Evolutionary conservation across 306 rosid species (phyloP).

Genomic region (Trifolium pratense): DNA sequence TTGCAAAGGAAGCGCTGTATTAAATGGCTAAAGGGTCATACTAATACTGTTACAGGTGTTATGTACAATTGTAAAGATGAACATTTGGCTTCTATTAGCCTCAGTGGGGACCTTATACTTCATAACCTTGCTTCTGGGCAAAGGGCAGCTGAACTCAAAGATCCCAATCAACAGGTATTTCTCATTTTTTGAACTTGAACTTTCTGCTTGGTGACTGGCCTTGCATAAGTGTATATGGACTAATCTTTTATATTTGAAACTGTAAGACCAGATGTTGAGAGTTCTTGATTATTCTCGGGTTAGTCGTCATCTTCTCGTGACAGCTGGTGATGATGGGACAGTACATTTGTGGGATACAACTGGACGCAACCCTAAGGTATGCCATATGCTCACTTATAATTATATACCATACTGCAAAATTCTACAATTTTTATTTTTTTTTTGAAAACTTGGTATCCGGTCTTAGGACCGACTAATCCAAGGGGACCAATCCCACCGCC

Average conservation of each 20-base stretch:
- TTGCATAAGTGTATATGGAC: slow-evolving; percentile 48
- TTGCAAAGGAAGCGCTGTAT: slow-evolving; percentile 93
- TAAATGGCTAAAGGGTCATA: slow-evolving; percentile 92
- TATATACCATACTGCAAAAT: not conserved
- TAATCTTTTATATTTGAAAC: slow-evolving; percentile 62
- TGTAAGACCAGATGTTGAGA: slow-evolving; percentile 97
- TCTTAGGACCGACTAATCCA: no score
- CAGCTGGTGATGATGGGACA: slow-evolving; percentile 98
- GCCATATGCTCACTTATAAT: slow-evolving; percentile 23
- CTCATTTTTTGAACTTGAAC: slow-evolving; percentile 44
- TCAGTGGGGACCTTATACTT: slow-evolving; percentile 90
- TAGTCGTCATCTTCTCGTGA: slow-evolving; percentile 91
- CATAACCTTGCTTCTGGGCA: slow-evolving; percentile 98
- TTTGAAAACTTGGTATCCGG: no score
- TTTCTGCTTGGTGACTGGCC: slow-evolving; percentile 36
- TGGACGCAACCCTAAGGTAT: slow-evolving; percentile 93
- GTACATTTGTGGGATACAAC: slow-evolving; percentile 98
- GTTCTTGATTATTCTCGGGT: slow-evolving; percentile 95
- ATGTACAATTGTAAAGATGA: slow-evolving; percentile 96
- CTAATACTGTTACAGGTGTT: slow-evolving; percentile 84
- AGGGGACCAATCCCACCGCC: no score
- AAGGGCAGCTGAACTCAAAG: slow-evolving; percentile 92
- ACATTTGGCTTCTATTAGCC: slow-evolving; percentile 96
- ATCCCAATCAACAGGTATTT: slow-evolving; percentile 91
- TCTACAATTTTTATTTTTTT: slow-evolving; percentile 2